Conservation (phyloP, 2,329 filamentous ascomycete genomes). For the Ampelomyces quisqualis region DNA sequence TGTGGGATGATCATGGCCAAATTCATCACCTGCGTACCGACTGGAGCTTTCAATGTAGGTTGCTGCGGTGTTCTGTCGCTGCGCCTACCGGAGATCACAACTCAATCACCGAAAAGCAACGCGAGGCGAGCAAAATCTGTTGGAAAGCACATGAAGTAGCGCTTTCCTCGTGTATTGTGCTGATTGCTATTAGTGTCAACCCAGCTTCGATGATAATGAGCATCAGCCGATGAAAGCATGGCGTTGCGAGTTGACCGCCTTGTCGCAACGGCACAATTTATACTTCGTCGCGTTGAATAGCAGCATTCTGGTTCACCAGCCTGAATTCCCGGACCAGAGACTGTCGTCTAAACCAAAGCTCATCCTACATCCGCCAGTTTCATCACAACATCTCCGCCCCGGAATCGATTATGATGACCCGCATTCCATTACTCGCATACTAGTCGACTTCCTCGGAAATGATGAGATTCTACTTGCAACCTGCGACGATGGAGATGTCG, state of each 20-base stretch:
- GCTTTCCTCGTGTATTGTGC: background rate
- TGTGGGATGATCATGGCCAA: conserved; percentile 10
- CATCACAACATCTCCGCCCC: conserved; percentile 25
- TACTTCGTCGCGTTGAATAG: conserved; percentile 50
- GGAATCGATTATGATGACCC: conserved; percentile 41
- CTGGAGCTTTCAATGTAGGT: conserved; percentile 6
- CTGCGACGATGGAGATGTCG: conserved; percentile 59
- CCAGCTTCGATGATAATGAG: background rate
- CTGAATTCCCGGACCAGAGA: conserved; percentile 47
- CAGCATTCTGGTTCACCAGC: conserved; percentile 47
- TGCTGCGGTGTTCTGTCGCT: background rate
- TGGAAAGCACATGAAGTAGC: too few species aligned
- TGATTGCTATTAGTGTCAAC: conserved; percentile 15
- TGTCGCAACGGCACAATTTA: conserved; percentile 51
- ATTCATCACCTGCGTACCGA: conserved; percentile 26
- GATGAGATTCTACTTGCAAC: conserved; percentile 54
- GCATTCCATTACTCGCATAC: conserved; percentile 49
- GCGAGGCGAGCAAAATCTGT: too few species aligned
- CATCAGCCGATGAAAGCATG: conserved; percentile 34
- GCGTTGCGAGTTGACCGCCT: conserved; percentile 50
- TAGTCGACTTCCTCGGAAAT: conserved; percentile 48
- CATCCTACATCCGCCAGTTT: conserved; percentile 43
- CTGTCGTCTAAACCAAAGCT: conserved; percentile 41
- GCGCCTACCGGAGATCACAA: background rate
- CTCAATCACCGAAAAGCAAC: background rate